Evolutionary conservation across 768 basidiomycete species (phyloP).

Genomic region (Holtermannia corniformis): DNA sequence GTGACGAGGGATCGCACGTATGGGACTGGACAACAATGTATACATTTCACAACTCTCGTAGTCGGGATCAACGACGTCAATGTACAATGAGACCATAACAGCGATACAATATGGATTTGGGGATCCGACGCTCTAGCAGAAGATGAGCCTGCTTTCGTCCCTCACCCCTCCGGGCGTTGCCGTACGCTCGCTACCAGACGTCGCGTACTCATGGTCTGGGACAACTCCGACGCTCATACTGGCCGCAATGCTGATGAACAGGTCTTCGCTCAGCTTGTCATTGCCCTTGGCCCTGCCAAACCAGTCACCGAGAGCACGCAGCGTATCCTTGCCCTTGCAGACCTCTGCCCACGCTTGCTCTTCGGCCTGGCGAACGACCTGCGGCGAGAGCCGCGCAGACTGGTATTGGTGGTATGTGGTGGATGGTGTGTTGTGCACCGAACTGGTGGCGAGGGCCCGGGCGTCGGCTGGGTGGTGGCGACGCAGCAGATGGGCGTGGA

Average conservation of each 20-base stretch:
- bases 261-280: constrained; percentile 7
- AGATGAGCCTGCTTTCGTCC: not conserved
- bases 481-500: constrained; percentile 16
- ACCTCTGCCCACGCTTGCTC: constrained; percentile 25
- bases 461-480: not conserved
- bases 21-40: not conserved
- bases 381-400: not conserved
- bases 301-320: constrained; percentile 18
- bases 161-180: not conserved
- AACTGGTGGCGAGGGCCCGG: not conserved
- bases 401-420: not conserved
- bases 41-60: not conserved
- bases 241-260: constrained; percentile 14
- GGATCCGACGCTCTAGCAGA: not conserved
- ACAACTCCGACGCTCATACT: not conserved
- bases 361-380: constrained; percentile 14
- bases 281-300: constrained; percentile 2
- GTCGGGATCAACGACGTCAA: no score
- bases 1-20: no score
- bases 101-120: no score
- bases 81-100: not conserved
- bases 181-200: not conserved
- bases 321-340: constrained; percentile 18
- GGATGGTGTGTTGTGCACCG: not conserved
- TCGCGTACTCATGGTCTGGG: not conserved